Conservation (phyloP, 148 eudicot species). For the Cornus kousa region DNA sequence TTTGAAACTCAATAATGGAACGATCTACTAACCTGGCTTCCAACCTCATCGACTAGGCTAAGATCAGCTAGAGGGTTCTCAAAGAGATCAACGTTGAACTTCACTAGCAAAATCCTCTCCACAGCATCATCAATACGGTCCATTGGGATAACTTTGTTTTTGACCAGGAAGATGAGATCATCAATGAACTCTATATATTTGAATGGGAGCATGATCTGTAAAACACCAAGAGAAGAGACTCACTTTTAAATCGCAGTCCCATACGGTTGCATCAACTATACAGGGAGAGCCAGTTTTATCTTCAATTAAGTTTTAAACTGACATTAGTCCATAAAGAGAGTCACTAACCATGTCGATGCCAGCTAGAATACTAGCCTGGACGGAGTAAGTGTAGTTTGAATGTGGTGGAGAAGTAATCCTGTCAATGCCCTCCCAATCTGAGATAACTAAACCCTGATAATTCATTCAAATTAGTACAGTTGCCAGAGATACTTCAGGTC, state of each 20-base stretch:
- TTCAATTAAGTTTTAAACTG: not conserved
- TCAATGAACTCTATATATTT: conserved; percentile 61
- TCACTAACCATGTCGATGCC: conserved; percentile 87
- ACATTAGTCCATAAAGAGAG: not conserved
- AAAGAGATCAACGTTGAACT: conserved; percentile 83
- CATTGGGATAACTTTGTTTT: conserved; percentile 62
- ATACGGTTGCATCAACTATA: conserved; percentile 1
- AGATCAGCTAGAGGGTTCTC: conserved; percentile 82
- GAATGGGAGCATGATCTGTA: conserved; percentile 82
- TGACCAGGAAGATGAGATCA: conserved; percentile 63
- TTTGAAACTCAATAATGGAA: not conserved
- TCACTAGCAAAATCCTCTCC: conserved; percentile 67
- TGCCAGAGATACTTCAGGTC: not conserved
- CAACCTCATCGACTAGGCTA: conserved; percentile 60
- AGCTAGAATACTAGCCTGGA: conserved; percentile 64
- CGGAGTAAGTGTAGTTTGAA: conserved; percentile 81
- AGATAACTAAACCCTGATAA: conserved; percentile 84
- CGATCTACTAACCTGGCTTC: conserved; percentile 56
- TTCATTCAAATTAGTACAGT: not conserved
- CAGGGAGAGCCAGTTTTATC: not conserved
- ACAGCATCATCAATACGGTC: conserved; percentile 90
- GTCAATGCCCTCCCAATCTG: conserved; percentile 95
- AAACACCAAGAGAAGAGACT: conserved; percentile 4
- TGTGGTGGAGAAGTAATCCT: conserved; percentile 71
- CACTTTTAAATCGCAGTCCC: not conserved